Conservation (phyloP, 768 basidiomycete genomes). For the Naganishia antarctica region DNA sequence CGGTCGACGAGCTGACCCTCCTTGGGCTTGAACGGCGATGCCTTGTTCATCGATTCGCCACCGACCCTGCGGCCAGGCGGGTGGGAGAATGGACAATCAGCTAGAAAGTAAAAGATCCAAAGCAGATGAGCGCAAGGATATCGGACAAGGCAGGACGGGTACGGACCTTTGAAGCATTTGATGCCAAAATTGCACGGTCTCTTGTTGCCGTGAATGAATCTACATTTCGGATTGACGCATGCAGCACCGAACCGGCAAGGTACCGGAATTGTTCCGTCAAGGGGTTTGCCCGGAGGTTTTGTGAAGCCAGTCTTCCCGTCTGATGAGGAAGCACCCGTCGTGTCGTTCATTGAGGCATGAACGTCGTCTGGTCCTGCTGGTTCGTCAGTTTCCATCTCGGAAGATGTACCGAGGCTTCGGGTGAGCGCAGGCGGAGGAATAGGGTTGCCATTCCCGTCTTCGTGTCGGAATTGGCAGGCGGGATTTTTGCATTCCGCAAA, state of each 20-base stretch:
- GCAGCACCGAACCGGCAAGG: slow-evolving; percentile 74
- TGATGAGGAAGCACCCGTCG: slow-evolving; percentile 61
- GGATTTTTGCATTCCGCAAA: slow-evolving; percentile 50
- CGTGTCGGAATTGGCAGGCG: slow-evolving; percentile 48
- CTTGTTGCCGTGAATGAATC: slow-evolving; percentile 29
- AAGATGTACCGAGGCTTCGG: slow-evolving; percentile 27
- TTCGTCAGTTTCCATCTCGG: slow-evolving; percentile 33
- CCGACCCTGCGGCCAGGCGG: slow-evolving; percentile 55
- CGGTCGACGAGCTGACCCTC: slow-evolving; percentile 19
- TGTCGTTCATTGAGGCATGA: slow-evolving; percentile 32
- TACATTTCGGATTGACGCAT: slow-evolving; percentile 56
- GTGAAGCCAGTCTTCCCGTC: slow-evolving; percentile 54
- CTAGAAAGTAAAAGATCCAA: slow-evolving; percentile 37
- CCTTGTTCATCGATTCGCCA: slow-evolving; percentile 9
- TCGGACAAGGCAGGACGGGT: background rate
- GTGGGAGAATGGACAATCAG: slow-evolving; percentile 83
- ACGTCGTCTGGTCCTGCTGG: slow-evolving; percentile 37
- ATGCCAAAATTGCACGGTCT: slow-evolving; percentile 74
- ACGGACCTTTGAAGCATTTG: slow-evolving; percentile 65
- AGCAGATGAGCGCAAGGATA: background rate
- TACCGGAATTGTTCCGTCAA: slow-evolving; percentile 33
- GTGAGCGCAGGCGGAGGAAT: slow-evolving; percentile 48
- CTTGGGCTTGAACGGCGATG: slow-evolving; percentile 15
- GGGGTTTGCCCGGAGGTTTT: slow-evolving; percentile 45
- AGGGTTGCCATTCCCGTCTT: slow-evolving; percentile 45